phyloP scores from a whole-genome alignment of 345 rosid genomes.

The Stellera chamaejasme region DNA sequence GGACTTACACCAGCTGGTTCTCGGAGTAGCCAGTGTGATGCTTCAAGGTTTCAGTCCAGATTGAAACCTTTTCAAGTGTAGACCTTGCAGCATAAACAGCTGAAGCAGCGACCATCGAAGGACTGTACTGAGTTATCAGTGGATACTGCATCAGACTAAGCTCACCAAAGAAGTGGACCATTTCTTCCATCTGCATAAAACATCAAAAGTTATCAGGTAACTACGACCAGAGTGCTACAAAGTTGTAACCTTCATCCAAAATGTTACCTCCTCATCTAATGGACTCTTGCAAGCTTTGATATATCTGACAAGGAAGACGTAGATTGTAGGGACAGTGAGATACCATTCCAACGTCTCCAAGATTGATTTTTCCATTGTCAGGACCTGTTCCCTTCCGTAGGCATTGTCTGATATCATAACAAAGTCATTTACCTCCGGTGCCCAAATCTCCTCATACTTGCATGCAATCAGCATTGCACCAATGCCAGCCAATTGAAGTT shows the following conservation, averaged over 20 bases:
- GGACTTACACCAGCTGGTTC: conserved; percentile 43
- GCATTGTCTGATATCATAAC: conserved; percentile 85
- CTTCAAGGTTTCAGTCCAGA: conserved; percentile 67
- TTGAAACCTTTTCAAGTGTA: conserved; percentile 48
- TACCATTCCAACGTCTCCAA: conserved; percentile 73
- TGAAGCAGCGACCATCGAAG: conserved; percentile 78
- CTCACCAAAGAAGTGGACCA: conserved; percentile 71
- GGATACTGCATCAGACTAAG: conserved; percentile 66
- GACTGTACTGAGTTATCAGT: conserved; percentile 27
- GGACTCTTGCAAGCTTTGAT: conserved; percentile 57
- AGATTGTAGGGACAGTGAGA: conserved; percentile 74
- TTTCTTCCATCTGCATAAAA: conserved; percentile 52
- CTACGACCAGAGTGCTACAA: not conserved
- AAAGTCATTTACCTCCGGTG: conserved; percentile 80
- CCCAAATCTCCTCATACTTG: conserved; percentile 97
- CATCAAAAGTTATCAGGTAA: not conserved
- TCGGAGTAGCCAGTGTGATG: conserved; percentile 67
- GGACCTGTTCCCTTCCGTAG: conserved; percentile 61
- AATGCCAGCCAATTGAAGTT: conserved; percentile 77
- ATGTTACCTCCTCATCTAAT: conserved; percentile 43
- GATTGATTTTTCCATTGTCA: conserved; percentile 74
- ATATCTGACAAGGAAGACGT: conserved; percentile 74
- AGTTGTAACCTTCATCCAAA: not conserved
- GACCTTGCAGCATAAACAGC: conserved; percentile 90
- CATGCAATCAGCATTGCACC: conserved; percentile 85